phyloP scores from a whole-genome alignment of 1,139 yeast species.

The Dujonia santamariae region DNA sequence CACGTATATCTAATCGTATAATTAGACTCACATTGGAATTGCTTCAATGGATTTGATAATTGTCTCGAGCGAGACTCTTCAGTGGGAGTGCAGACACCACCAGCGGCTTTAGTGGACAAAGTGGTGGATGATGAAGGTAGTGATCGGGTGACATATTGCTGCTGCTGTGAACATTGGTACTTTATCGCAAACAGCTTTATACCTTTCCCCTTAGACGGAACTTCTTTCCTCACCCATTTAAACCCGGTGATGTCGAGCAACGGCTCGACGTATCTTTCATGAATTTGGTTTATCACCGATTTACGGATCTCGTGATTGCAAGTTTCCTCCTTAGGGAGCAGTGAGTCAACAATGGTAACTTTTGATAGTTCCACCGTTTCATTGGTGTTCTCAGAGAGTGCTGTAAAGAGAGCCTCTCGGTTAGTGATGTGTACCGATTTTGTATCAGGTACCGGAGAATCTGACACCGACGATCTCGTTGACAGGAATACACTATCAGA shows the following conservation, averaged over 20 bases:
- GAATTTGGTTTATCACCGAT: conserved; percentile 11
- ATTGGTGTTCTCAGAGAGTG: background rate
- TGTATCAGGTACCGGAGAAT: background rate
- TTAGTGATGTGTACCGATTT: background rate
- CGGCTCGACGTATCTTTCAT: conserved; percentile 17
- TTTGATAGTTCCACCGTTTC: background rate
- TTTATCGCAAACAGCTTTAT: conserved; percentile 16
- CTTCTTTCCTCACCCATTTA: conserved; percentile 18
- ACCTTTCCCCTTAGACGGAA: conserved; percentile 18
- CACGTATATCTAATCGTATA: conserved; percentile 16
- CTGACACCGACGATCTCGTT: background rate
- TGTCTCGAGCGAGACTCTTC: conserved; percentile 10
- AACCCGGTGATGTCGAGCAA: conserved; percentile 16
- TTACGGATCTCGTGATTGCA: conserved; percentile 9
- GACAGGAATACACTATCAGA: conserved; percentile 1
- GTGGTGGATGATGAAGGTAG: background rate
- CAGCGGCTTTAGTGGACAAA: background rate
- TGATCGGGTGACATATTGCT: conserved; percentile 1
- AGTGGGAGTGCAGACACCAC: background rate
- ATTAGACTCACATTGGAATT: conserved; percentile 16
- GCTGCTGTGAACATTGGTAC: conserved; percentile 18
- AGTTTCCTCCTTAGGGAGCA: no score
- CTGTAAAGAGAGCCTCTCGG: conserved; percentile 1
- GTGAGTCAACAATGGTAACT: no score
- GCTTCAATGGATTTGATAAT: conserved; percentile 17